Evolutionary conservation across 1,139 yeast genomes (phyloP).

Genomic region (Pichia sp.): DNA sequence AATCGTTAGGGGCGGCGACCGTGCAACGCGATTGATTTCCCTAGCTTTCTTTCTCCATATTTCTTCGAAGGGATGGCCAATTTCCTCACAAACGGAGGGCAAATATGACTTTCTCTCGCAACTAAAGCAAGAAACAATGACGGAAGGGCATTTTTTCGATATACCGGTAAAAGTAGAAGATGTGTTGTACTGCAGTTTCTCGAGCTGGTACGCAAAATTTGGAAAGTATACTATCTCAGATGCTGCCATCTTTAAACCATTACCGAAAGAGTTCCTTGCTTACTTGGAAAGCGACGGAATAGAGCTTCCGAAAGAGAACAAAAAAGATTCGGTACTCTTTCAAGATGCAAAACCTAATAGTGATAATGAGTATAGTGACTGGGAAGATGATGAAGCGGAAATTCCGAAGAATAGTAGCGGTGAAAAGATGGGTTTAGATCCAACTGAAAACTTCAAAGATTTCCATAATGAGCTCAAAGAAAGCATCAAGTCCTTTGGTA

Average conservation of each 20-base stretch:
- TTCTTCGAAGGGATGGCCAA: too few species aligned
- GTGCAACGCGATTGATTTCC: too few species aligned
- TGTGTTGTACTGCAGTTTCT: constrained; percentile 63
- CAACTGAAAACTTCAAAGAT: constrained; percentile 49
- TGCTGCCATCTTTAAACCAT: constrained; percentile 54
- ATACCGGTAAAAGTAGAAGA: constrained; percentile 45
- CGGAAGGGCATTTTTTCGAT: constrained; percentile 27
- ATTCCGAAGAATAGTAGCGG: constrained; percentile 3
- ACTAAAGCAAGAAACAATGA: not conserved
- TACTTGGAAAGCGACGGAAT: constrained; percentile 79
- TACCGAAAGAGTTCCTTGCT: constrained; percentile 63
- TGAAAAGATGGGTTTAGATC: constrained; percentile 30
- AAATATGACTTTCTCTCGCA: too few species aligned
- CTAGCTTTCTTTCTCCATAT: too few species aligned
- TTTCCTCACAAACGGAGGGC: not conserved
- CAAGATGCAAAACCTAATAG: constrained; percentile 41
- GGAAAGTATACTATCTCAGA: constrained; percentile 43
- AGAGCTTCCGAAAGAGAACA: constrained; percentile 48
- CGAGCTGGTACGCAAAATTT: constrained; percentile 66
- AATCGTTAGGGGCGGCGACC: not conserved
- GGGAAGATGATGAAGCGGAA: constrained; percentile 42
- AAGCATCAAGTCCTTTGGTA: constrained; percentile 45
- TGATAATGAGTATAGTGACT: constrained; percentile 67
- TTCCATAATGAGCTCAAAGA: constrained; percentile 51
- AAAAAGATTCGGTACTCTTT: constrained; percentile 33